Evolutionary conservation across 352 stramenopile species (phyloP).

Genomic region (Pythium vanterpoolii): DNA sequence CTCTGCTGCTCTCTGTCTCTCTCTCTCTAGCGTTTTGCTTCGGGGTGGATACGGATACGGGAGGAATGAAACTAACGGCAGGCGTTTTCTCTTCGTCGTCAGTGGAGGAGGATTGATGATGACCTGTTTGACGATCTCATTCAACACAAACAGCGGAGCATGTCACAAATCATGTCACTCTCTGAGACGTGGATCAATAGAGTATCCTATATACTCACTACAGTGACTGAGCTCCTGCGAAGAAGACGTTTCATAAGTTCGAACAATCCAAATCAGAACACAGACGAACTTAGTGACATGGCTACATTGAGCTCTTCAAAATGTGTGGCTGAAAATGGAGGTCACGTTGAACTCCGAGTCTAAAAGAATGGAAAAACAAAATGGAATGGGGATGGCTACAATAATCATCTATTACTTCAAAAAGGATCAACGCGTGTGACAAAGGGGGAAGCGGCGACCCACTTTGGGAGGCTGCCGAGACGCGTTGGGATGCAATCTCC

Average conservation of each 20-base stretch:
- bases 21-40: background rate
- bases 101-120: background rate
- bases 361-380: background rate
- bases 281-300: slow-evolving; percentile 10
- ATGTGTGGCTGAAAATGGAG: background rate
- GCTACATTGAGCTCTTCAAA: slow-evolving; percentile 10
- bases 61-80: background rate
- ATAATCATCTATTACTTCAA: slow-evolving; percentile 50
- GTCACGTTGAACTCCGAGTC: background rate
- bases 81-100: background rate
- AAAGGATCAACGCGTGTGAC: slow-evolving; percentile 20
- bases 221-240: background rate
- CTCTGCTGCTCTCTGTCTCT: background rate
- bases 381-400: slow-evolving; percentile 21
- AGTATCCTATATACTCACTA: background rate
- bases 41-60: background rate
- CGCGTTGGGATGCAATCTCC: slow-evolving; percentile 1
- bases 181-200: background rate
- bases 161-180: background rate
- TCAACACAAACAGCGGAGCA: background rate
- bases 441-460: background rate
- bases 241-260: background rate
- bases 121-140: background rate
- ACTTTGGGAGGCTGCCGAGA: background rate
- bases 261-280: background rate